A percentile compares a stretch with the other conserved stretches of the same genome.
Conservation (phyloP, 805 yeast species). For the Cyberlindnera samutprakarnensis region DNA sequence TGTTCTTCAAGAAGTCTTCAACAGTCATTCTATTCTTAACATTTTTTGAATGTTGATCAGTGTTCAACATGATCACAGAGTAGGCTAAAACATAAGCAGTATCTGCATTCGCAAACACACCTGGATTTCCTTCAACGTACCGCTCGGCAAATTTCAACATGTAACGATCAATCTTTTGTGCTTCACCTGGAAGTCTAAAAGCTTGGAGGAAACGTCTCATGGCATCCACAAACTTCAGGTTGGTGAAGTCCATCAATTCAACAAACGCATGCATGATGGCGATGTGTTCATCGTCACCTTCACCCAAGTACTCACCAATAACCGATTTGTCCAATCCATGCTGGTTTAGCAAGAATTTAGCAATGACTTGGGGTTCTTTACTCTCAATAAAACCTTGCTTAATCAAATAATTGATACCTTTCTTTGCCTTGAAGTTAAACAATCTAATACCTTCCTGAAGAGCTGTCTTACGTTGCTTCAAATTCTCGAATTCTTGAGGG, state of each 20-base stretch:
- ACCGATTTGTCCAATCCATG: constrained; percentile 76
- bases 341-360: constrained; percentile 62
- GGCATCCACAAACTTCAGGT: constrained; percentile 72
- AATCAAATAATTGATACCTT: constrained; percentile 60
- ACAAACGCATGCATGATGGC: constrained; percentile 91
- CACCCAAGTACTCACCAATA: constrained; percentile 91
- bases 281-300: constrained; percentile 69
- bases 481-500: constrained; percentile 76
- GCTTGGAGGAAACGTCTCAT: constrained; percentile 76
- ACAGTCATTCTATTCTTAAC: constrained; percentile 81
- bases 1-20: constrained; percentile 81
- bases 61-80: constrained; percentile 87
- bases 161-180: constrained; percentile 93
- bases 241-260: constrained; percentile 72
- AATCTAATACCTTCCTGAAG: constrained; percentile 68
- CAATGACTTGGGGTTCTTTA: constrained; percentile 61
- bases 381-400: constrained; percentile 55
- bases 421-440: constrained; percentile 81
- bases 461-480: constrained; percentile 77
- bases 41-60: constrained; percentile 88
- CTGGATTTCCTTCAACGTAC: constrained; percentile 81
- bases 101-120: constrained; percentile 85
- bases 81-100: constrained; percentile 89
- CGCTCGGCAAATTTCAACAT: constrained; percentile 96
- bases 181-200: constrained; percentile 95